Base-by-base conservation (phyloP, 495 filamentous ascomycete species). In the Cudoniella acicularis region DNA sequence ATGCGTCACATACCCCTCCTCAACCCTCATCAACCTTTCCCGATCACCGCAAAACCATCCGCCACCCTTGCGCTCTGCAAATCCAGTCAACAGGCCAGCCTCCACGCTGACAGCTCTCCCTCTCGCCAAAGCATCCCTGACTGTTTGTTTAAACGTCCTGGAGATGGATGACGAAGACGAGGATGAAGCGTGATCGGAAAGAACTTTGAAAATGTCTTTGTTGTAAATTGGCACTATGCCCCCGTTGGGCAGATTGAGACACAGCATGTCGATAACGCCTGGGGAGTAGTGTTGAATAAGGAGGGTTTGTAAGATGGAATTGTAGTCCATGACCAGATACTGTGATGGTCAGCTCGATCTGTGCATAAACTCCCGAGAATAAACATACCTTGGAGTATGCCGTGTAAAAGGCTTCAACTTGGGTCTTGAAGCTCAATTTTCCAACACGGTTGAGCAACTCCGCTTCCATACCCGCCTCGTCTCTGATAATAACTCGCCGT, bases 331-430 rank as follows among this genome's bases (percentile, higher is more conserved):
- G n/a, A n/a, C n/a, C n/a, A n/a, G n/a, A n/a, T n/a, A n/a, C n/a
- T n/a, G n/a, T n/a, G n/a, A n/a, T n/a, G n/a, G n/a, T n/a, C n/a
- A n/a, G n/a, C n/a, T n/a, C n/a, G n/a, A n/a, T n/a, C n/a, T n/a
- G n/a, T n/a, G n/a, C n/a, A n/a, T n/a, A n/a, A n/a, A n/a, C n/a
- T n/a, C n/a, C n/a, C n/a, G n/a, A n/a, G n/a, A n/a, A n/a, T n/a
- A n/a, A n/a, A n/a, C n/a, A n/a, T 47, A 81, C 75, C 59, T 75
- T 77, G 2, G 79, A 77, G 65, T 84, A 84, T 2, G 79, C 77
- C 4, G 69, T 72, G 62, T 75, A 70, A 65, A 73, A 74, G 3
- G 64, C 58, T 49, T 75, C 65, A 56, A 75, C 66, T 62, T 75
- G 75, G 13, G 52, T 60, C 50, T 69, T 66, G 49, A 76, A 69